These are phyloP conservation scores for Botrytis galanthina DNA, from an alignment of 2,329 filamentous ascomycete genomes.

Conservation along the genomic window DNA sequence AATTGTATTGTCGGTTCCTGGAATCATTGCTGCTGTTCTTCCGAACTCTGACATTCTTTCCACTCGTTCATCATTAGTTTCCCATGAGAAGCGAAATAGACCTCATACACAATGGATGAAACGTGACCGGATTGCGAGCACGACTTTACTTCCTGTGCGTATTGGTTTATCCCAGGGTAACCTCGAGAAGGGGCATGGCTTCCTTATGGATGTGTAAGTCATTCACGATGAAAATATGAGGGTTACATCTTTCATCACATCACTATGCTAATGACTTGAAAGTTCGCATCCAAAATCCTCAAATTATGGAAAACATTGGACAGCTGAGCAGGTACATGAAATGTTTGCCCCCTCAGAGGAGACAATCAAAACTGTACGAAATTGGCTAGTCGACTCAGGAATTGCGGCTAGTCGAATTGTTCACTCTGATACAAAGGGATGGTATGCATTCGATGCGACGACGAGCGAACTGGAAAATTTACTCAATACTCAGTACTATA, in stretches of 20 bases:
- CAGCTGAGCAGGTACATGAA: slow-evolving; percentile 37
- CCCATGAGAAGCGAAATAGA: slow-evolving; percentile 27
- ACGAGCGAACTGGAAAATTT: slow-evolving; percentile 39
- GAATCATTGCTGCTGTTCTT: slow-evolving; percentile 4
- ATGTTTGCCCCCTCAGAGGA: slow-evolving; percentile 38
- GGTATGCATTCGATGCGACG: slow-evolving; percentile 41
- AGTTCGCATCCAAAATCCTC: slow-evolving; percentile 35
- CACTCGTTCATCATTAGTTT: slow-evolving; percentile 11
- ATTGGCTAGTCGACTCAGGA: slow-evolving; percentile 40
- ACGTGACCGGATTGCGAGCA: slow-evolving; percentile 21
- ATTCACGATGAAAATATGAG: not conserved
- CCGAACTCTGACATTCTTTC: not conserved
- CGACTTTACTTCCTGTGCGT: slow-evolving; percentile 42
- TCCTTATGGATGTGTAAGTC: slow-evolving; percentile 42
- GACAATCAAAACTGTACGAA: slow-evolving; percentile 36
- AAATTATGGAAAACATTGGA: slow-evolving; percentile 42
- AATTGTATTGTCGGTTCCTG: not conserved
- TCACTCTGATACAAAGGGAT: slow-evolving; percentile 39
- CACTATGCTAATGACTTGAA: not conserved
- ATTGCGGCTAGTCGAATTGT: slow-evolving; percentile 37
- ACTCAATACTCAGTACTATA: slow-evolving; percentile 40
- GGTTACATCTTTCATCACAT: not conserved
- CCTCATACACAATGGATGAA: slow-evolving; percentile 25
- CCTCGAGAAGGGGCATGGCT: slow-evolving; percentile 44
- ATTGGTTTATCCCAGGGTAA: slow-evolving; percentile 47